These are phyloP conservation scores for Solanum tacnaense DNA, from an alignment of 257 asterid genomes.

Conservation along the genomic window DNA sequence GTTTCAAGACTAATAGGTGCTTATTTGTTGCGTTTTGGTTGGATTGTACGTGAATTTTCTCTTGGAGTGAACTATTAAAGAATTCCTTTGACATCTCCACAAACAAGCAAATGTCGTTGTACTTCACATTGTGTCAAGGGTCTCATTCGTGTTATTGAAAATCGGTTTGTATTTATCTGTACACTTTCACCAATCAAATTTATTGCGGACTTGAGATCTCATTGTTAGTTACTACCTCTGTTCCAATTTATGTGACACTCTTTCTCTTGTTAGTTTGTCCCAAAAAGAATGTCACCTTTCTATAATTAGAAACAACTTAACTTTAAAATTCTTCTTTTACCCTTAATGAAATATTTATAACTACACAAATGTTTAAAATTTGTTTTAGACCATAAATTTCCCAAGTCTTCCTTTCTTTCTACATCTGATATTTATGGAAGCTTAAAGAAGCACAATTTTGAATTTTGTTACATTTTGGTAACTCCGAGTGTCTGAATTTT, in stretches of 20 bases:
- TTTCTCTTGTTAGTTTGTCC: neutral
- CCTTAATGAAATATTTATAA: neutral
- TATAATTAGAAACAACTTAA: neutral
- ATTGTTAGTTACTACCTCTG: neutral
- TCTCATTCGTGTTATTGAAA: neutral
- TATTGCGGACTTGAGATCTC: neutral
- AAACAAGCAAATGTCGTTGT: neutral
- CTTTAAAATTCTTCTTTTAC: neutral
- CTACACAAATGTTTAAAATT: neutral
- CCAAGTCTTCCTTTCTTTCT: neutral
- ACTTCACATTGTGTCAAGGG: neutral
- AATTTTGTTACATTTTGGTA: neutral
- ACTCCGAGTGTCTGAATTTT: neutral
- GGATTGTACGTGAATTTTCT: neutral
- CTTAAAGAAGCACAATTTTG: neutral
- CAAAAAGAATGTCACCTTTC: neutral
- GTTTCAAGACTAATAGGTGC: slow-evolving; percentile 65
- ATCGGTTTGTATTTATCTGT: neutral
- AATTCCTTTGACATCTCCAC: neutral
- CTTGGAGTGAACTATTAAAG: neutral
- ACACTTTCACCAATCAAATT: neutral
- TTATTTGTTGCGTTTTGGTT: slow-evolving; percentile 24
- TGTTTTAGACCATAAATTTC: neutral
- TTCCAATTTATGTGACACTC: neutral
- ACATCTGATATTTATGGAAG: neutral